Evolutionary conservation across 2,329 filamentous ascomycete species (phyloP).

Genomic region (Aspergillus niger): DNA sequence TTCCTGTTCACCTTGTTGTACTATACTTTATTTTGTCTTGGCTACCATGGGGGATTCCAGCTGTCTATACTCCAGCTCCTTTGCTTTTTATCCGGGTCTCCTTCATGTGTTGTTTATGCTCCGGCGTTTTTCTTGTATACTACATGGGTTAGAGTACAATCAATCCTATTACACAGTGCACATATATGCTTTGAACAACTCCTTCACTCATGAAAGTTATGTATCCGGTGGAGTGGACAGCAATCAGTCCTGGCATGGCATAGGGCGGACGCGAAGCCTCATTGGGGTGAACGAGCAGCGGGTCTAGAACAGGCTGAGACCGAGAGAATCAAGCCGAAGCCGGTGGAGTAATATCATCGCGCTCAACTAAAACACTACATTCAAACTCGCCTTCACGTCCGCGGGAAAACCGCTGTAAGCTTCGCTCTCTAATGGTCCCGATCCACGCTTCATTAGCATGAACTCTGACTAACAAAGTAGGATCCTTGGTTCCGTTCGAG

Average conservation of each 20-base stretch:
- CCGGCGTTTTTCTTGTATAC: slow-evolving; percentile 26
- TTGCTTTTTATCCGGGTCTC: slow-evolving; percentile 12
- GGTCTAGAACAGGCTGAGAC: not conserved
- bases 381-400: not conserved
- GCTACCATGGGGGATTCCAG: slow-evolving; percentile 4
- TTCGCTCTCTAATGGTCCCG: not conserved
- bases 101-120: slow-evolving; percentile 11
- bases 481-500: not conserved
- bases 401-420: not conserved
- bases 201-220: too few relatives aligned
- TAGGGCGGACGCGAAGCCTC: not conserved
- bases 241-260: not conserved
- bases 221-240: not conserved
- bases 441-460: not conserved
- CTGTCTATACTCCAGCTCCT: slow-evolving; percentile 7
- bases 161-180: not conserved
- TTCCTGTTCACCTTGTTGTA: slow-evolving; percentile 7
- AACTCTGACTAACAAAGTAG: not conserved
- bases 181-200: not conserved
- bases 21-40: slow-evolving; percentile 9
- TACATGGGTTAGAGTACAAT: slow-evolving; percentile 18
- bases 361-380: not conserved
- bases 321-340: not conserved
- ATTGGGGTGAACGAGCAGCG: not conserved
- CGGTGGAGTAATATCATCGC: not conserved